Evolutionary conservation across 192 early-diverging fungal species (phyloP).

Genomic region (Backusella macrospora): DNA sequence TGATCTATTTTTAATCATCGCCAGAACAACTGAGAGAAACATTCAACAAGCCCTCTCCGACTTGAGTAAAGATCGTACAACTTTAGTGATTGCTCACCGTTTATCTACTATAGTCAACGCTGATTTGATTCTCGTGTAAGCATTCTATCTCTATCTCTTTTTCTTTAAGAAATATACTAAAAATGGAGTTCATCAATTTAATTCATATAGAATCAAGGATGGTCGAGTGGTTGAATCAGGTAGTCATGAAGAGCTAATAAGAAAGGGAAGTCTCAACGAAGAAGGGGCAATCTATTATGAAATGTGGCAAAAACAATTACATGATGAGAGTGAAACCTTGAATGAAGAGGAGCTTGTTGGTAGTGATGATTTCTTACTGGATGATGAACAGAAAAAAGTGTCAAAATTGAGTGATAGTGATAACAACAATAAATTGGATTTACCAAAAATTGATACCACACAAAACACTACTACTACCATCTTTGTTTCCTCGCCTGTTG

Average conservation of each 20-base stretch:
- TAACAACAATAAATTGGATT: background rate
- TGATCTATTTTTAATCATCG: slow-evolving; percentile 20
- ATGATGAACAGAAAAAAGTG: background rate
- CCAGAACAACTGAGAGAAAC: slow-evolving; percentile 59
- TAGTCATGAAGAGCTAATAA: slow-evolving; percentile 77
- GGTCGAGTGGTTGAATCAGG: slow-evolving; percentile 83
- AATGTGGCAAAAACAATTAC: slow-evolving; percentile 92
- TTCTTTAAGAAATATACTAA: background rate
- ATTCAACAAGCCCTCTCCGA: slow-evolving; percentile 82
- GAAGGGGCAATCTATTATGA: slow-evolving; percentile 77
- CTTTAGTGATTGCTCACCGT: slow-evolving; percentile 86
- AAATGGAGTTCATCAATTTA: background rate
- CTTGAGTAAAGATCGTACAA: slow-evolving; percentile 83
- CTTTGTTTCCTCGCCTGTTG: background rate
- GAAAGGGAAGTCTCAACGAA: slow-evolving; percentile 38
- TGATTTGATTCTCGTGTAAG: slow-evolving; percentile 80
- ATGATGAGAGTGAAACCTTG: slow-evolving; percentile 51
- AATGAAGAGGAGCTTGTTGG: slow-evolving; percentile 2
- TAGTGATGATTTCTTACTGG: background rate
- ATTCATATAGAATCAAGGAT: slow-evolving; percentile 61
- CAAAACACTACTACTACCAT: background rate
- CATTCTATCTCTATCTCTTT: background rate
- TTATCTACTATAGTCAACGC: slow-evolving; percentile 84
- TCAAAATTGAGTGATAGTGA: background rate
- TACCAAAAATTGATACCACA: background rate